Evolutionary conservation across 352 stramenopile species (phyloP), one percentile per base, ranked within the genome.

Genomic region (Phytophthora lateralis): DNA sequence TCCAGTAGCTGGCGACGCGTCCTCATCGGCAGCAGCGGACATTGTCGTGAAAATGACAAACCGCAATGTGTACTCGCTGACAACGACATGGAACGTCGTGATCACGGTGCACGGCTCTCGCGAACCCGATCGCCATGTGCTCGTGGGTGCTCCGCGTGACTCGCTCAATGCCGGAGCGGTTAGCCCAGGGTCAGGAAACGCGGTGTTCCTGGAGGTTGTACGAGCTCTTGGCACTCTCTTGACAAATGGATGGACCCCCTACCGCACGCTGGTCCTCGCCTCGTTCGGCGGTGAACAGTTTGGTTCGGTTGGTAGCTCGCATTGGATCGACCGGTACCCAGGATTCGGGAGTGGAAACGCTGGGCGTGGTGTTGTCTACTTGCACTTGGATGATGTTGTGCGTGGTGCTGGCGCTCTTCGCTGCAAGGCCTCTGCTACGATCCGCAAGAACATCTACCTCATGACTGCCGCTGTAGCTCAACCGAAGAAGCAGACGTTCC

Each of bases 311-410:
- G 86, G 86, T 18, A 92, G 79, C 41, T 92, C 86, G 2, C 79
- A 91, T 58, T 93, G 86, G 86, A 93, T 95, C 44, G 85, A 95
- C 27, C 78, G 79, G 15, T 83, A 92, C 56, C 78, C 80, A n/a
- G 47, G 52, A 32, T 56, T 60, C 18, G 60, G 50, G 4, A 82
- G 78, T 38, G 78, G 87, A 48, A 69, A 89, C 30, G 68, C 69
- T 4, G 78, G 80, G 12, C 82, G 80, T 29, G 85, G 79, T 4
- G 73, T 95, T 41, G 77, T 90, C 42, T 93, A 92, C 38, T 30
- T 95, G 26, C 85, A 92, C 59, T 46, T 95, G 21, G 75, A 79
- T 29, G 83, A 91, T 54, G 80, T 78, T n/a, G 85, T 95, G 26
- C 76, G 80, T 24, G 83, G 85, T 4, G 71, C 80, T 18, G 85